A percentile compares a stretch with the other conserved stretches of the same genome.
phyloP scores from a whole-genome alignment of 2,329 filamentous ascomycete species.

The Cytospora paraplurivora region DNA sequence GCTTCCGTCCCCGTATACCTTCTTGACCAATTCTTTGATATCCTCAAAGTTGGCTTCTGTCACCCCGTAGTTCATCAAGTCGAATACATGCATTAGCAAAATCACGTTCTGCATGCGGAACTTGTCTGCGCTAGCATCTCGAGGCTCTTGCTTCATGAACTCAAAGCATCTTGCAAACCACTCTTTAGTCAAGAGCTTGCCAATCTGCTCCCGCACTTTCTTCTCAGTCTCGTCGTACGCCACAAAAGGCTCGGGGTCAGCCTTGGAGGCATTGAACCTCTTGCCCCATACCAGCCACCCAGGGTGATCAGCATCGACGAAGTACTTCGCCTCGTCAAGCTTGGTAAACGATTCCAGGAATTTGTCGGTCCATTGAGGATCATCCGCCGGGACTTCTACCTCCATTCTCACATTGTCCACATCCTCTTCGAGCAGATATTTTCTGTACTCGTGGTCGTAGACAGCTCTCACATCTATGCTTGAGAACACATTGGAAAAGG shows the following conservation, averaged over 20 bases:
- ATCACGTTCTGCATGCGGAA: conserved; percentile 89
- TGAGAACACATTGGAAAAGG: conserved; percentile 76
- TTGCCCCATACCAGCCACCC: conserved; percentile 97
- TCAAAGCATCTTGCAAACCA: conserved; percentile 90
- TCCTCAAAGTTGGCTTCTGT: conserved; percentile 83
- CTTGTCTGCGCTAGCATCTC: conserved; percentile 77
- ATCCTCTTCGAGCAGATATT: conserved; percentile 82
- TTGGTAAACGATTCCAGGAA: conserved; percentile 79
- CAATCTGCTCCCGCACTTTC: conserved; percentile 75
- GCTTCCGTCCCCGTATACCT: conserved; percentile 86
- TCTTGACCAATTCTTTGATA: conserved; percentile 75
- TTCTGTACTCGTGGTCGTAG: conserved; percentile 83
- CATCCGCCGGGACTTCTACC: conserved; percentile 71
- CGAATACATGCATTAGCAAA: conserved; percentile 85
- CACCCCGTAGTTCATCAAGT: conserved; percentile 79
- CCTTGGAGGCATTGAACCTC: conserved; percentile 76
- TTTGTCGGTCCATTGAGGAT: conserved; percentile 75
- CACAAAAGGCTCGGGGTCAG: conserved; percentile 67
- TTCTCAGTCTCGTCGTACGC: conserved; percentile 80
- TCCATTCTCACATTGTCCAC: conserved; percentile 74
- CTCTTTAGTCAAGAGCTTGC: conserved; percentile 73
- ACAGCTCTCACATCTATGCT: conserved; percentile 83
- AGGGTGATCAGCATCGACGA: conserved; percentile 87
- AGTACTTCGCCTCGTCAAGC: conserved; percentile 73
- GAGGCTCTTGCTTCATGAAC: conserved; percentile 94